Base-by-base conservation (phyloP, 176 grass and related monocot species). In the Chrysopogon serrulatus region DNA sequence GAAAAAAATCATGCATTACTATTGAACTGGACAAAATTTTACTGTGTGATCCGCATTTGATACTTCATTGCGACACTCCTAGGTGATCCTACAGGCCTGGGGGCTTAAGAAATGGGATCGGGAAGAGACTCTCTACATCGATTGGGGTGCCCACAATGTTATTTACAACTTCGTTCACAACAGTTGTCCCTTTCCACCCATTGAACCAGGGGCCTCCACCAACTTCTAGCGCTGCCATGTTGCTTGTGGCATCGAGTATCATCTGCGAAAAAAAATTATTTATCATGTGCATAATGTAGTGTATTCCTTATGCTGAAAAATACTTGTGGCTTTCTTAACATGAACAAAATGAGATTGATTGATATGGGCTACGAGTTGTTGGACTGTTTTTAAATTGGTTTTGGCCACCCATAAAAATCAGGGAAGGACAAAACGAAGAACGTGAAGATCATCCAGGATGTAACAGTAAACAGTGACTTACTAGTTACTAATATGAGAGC, bases 181-280 rank as follows among this genome's bases (percentile, higher is more conserved):
- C 75, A 27, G 95, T 88, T 23, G 79, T 80, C 81, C 89, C 95
- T 73, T 93, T 93, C 95, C 95, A 95, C 0, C 79, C 82, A 4
- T 92, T 88, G 74, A 98, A 95, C 95, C 95, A 98, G 48, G 95
- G 95, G 27, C 95, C 96, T 6, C 96, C 96, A 23, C 96, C 96
- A 2, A 98, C 87, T 81, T 98, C 92, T 65, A 98, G 26, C 9
- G 92, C 96, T 0, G 92, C 96, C 96, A 95, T 95, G 83, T 95
- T 86, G 85, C 96, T 98, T 36, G 82, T 85, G 3, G 87, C 85
- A 34, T 98, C 89, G 11, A 98, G 96, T 79, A 98, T 93, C 45
- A 95, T 41, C 92, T 98, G 84, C 37, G n/a, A 11, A 88, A 16
- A 1, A 79, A 57, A 79, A 56, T 23, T 24, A 26, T 21, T 37